Conservation (phyloP, 805 yeast species). For the Lipomyces yamadae region DNA sequence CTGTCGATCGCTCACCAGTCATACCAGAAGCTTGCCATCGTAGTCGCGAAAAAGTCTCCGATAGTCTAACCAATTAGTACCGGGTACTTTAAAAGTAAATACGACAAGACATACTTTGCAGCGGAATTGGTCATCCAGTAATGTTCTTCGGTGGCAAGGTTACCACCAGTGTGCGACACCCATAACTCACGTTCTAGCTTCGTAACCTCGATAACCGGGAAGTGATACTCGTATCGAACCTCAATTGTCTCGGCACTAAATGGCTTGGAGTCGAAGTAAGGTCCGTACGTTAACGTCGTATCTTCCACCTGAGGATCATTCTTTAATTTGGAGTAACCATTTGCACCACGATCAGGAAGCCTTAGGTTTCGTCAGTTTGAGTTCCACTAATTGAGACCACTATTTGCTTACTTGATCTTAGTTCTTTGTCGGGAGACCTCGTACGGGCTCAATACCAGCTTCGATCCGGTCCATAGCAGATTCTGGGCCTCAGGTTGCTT, state of each 20-base stretch:
- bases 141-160: constrained; percentile 79
- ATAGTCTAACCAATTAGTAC: constrained; percentile 46
- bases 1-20: constrained; percentile 58
- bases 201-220: constrained; percentile 66
- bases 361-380: not conserved
- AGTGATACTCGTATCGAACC: constrained; percentile 65
- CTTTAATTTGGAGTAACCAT: constrained; percentile 47
- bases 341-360: constrained; percentile 26
- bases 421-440: constrained; percentile 54
- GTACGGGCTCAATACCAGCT: constrained; percentile 67
- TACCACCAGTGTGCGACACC: constrained; percentile 83
- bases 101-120: constrained; percentile 50
- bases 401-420: constrained; percentile 53
- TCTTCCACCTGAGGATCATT: constrained; percentile 40
- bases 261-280: constrained; percentile 55
- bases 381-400: constrained; percentile 41
- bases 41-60: constrained; percentile 67
- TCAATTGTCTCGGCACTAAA: constrained; percentile 46
- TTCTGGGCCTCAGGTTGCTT: constrained; percentile 65
- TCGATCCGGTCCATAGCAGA: constrained; percentile 58
- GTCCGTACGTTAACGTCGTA: constrained; percentile 58
- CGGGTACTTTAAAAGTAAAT: too few species aligned
- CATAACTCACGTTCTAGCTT: constrained; percentile 71
- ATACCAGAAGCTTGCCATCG: constrained; percentile 68
- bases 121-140: constrained; percentile 80